Base-by-base conservation (phyloP, 2,329 filamentous ascomycete species). In the Ophidiomyces ophidiicola region DNA sequence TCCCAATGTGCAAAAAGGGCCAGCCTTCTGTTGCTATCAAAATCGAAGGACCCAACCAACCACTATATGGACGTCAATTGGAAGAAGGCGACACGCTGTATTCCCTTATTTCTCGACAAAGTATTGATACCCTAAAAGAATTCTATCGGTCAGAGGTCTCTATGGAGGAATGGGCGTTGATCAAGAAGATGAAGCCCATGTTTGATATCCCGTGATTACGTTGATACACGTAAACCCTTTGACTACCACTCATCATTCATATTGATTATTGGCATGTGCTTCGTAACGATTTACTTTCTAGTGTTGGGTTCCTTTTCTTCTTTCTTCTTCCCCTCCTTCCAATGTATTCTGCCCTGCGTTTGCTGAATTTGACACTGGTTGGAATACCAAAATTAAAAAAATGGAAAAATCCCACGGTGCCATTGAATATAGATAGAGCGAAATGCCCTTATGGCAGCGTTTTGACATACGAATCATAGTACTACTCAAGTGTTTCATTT, bases 11-110 rank as follows among this genome's bases (percentile, higher is more conserved):
- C 69, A 98, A 98, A 65, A 88, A 86, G 67, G 88, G 88, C 37
- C 83, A 93, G 57, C 90, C 92, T n/a, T 92, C 86, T 1, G 92
- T 98, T 6, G 90, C 90, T 14, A 72, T 98, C 68, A 98, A 98
- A 72, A 92, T 98, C 53, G 92, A 98, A 67, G 88, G 86, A 39
- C 67, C 79, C 43, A 84, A 88, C 59, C 90, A 98, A 68, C 92
- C 90, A 11, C 76, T 81, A 43, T 98, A 98, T 58, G 90, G 90
- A 43, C 82, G 90, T 45, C 90, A 98, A 47, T 74, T 98, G 36
- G 90, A 98, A 62, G 88, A 98, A 61, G 76, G 77, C 47, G 90
- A 98, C 59, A 72, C 67, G 1, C 71, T 98, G 10, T 96, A 94
- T 72, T 88, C 81, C 48, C 70, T 82, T 44, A 85, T 98, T 53